Conservation (phyloP, 441 rosid species). For the Brassica hybrid region DNA sequence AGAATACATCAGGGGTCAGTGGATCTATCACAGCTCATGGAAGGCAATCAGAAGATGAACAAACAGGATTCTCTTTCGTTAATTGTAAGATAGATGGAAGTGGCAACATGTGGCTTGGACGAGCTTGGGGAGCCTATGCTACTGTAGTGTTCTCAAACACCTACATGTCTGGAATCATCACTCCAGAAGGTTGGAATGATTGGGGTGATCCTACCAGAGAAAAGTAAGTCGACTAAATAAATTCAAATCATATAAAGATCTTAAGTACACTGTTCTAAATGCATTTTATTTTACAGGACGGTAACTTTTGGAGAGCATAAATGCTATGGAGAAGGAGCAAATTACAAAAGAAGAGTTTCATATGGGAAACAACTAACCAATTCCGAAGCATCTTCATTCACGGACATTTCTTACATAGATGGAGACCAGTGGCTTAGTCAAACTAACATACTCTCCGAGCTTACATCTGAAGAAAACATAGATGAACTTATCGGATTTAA, state of each 20-base stretch:
- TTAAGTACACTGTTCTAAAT: not conserved
- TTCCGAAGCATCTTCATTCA: conserved; percentile 6
- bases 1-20: conserved; percentile 46
- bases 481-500: not conserved
- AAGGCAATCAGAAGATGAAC: conserved; percentile 54
- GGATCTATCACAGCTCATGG: conserved; percentile 86
- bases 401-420: conserved; percentile 5
- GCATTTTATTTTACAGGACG: conserved; percentile 50
- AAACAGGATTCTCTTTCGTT: conserved; percentile 80
- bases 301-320: conserved; percentile 74
- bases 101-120: conserved; percentile 75
- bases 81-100: conserved; percentile 61
- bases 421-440: conserved; percentile 10
- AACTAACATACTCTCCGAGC: not conserved
- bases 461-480: not conserved
- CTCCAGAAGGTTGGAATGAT: conserved; percentile 78
- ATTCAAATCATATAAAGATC: not conserved
- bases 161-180: conserved; percentile 62
- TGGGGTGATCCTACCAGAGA: conserved; percentile 69
- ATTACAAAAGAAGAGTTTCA: conserved; percentile 48
- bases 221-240: conserved; percentile 42
- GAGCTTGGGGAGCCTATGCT: conserved; percentile 82
- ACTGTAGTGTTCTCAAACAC: conserved; percentile 69
- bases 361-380: conserved; percentile 61
- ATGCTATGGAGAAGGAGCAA: conserved; percentile 74